Percentiles rank a stretch among this genome's conserved stretches.
These are phyloP conservation scores for Apiospora phragmitis DNA, from an alignment of 2,329 filamentous ascomycete genomes.

Conservation along the genomic window DNA sequence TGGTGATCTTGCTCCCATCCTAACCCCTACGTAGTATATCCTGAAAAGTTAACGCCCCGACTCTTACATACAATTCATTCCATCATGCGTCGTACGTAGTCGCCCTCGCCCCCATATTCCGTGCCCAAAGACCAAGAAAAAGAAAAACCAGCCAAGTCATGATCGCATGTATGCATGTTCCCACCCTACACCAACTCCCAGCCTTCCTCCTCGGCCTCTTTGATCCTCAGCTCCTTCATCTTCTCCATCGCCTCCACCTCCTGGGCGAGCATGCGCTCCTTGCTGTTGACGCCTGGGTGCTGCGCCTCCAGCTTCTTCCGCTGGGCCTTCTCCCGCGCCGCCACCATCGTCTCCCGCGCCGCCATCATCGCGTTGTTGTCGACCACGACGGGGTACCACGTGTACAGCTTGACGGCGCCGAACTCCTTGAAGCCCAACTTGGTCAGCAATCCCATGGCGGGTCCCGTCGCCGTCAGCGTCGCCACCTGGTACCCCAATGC, in stretches of 20 bases:
- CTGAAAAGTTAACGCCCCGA: neutral
- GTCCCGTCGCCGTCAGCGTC: conserved; percentile 12
- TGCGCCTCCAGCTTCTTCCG: neutral
- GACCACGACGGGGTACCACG: conserved; percentile 3
- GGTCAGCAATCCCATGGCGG: conserved; percentile 6
- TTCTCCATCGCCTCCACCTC: neutral
- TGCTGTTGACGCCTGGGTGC: neutral
- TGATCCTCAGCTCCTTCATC: neutral
- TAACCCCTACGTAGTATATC: neutral
- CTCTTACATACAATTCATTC: neutral
- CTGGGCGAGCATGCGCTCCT: neutral
- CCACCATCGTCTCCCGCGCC: neutral
- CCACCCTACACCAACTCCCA: conserved; percentile 11
- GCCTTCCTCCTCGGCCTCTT: conserved; percentile 12
- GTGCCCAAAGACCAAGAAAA: neutral
- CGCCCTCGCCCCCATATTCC: neutral
- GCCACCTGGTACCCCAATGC: conserved; percentile 15
- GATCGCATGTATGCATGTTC: no score
- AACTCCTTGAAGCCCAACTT: conserved; percentile 16
- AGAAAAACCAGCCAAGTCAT: neutral
- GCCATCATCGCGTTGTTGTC: neutral
- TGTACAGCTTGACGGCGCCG: conserved; percentile 16
- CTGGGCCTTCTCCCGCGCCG: neutral
- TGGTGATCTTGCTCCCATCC: neutral
- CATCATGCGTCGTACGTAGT: neutral